A percentile compares a stretch with the other conserved stretches of the same genome.
Conservation (phyloP, 345 rosid species). For the Gossypium herbaceum region DNA sequence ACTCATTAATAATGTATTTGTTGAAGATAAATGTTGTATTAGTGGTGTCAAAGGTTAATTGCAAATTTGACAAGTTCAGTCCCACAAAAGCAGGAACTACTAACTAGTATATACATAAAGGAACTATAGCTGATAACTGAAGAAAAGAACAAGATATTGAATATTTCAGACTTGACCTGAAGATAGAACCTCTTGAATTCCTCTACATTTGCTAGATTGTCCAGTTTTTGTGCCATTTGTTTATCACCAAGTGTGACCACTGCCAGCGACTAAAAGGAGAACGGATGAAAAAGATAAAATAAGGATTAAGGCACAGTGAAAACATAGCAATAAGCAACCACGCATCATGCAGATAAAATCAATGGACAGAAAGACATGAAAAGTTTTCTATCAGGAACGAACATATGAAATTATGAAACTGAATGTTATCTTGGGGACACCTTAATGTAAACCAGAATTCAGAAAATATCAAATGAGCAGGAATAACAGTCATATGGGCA, state of each 20-base stretch:
- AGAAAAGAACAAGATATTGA: constrained; percentile 21
- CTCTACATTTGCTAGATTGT: constrained; percentile 73
- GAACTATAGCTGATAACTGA: constrained; percentile 10
- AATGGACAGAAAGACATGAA: not conserved
- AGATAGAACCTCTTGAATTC: constrained; percentile 96
- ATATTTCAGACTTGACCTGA: constrained; percentile 56
- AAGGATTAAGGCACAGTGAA: constrained; percentile 14
- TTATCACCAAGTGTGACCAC: constrained; percentile 96
- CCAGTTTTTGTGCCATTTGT: constrained; percentile 95
- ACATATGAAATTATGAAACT: not conserved
- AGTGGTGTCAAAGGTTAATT: not conserved
- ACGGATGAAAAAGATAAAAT: not conserved
- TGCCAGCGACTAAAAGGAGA: constrained; percentile 68
- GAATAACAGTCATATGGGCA: not conserved
- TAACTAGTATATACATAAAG: not conserved
- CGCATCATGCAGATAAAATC: not conserved
- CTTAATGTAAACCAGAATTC: constrained; percentile 7
- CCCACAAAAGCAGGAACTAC: not conserved
- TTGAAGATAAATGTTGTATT: not conserved
- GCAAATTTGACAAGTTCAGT: constrained; percentile 1
- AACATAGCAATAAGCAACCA: not conserved
- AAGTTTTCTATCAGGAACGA: not conserved
- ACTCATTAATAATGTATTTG: not conserved
- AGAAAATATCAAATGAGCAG: not conserved
- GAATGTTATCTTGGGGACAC: not conserved